Conservation (phyloP, 108 stramenopile species). For the Skeletonema potamos region DNA sequence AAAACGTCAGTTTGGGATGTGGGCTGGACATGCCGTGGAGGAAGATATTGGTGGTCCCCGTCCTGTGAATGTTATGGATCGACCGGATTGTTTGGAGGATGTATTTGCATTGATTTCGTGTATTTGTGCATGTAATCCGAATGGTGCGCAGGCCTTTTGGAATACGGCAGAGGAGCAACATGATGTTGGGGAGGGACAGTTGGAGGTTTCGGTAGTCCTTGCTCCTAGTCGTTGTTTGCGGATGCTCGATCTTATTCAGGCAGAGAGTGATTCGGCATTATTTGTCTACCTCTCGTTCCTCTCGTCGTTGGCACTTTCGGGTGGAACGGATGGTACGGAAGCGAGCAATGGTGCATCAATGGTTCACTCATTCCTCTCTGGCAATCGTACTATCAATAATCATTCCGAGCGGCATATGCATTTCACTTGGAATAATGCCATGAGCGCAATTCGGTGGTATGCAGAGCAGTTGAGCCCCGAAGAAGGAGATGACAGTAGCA, state of each 20-base stretch:
- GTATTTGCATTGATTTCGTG: constrained; percentile 66
- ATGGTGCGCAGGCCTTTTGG: constrained; percentile 70
- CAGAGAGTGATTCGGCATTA: constrained; percentile 54
- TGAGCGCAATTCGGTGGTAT: constrained; percentile 61
- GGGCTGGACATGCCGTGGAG: constrained; percentile 43
- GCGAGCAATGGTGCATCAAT: constrained; percentile 51
- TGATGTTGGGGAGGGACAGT: constrained; percentile 9
- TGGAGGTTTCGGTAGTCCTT: constrained; percentile 7
- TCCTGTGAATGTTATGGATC: constrained; percentile 68
- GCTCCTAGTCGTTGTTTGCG: constrained; percentile 53
- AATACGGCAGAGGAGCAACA: constrained; percentile 16
- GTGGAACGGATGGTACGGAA: constrained; percentile 15
- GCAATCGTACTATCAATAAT: constrained; percentile 27
- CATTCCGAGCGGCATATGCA: constrained; percentile 32
- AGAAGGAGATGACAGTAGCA: constrained; percentile 21
- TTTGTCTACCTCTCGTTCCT: constrained; percentile 69
- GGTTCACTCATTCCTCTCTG: constrained; percentile 51
- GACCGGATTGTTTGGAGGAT: constrained; percentile 88
- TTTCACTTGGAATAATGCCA: constrained; percentile 45
- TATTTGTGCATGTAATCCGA: constrained; percentile 57
- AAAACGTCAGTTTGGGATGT: constrained; percentile 55
- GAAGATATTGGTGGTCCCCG: constrained; percentile 46
- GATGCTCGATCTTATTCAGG: constrained; percentile 49
- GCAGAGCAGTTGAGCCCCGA: constrained; percentile 62
- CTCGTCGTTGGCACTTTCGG: constrained; percentile 60